These are phyloP conservation scores for Xylaria hypoxylon DNA, from an alignment of 2,329 filamentous ascomycete genomes.

Conservation along the genomic window DNA sequence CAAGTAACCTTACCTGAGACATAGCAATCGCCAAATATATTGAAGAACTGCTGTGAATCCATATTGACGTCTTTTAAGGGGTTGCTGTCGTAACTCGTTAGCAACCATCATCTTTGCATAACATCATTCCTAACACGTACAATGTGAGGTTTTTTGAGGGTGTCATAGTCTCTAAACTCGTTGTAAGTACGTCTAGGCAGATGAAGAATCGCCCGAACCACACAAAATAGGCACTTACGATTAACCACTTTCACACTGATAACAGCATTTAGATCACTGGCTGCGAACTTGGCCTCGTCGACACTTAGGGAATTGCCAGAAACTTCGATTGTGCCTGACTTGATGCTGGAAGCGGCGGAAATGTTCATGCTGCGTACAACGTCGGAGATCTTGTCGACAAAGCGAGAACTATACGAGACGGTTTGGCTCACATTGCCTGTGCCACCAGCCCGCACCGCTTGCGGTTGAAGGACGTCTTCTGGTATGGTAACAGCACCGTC, in stretches of 20 bases:
- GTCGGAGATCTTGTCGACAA: not conserved
- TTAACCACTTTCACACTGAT: too few relatives aligned
- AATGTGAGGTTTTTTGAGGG: too few relatives aligned
- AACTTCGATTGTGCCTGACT: not conserved
- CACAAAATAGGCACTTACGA: too few relatives aligned
- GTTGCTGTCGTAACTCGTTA: not conserved
- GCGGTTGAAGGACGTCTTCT: too few relatives aligned
- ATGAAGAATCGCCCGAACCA: too few relatives aligned
- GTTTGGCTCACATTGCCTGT: too few relatives aligned
- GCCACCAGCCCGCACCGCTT: too few relatives aligned
- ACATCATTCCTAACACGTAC: too few relatives aligned
- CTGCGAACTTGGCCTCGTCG: not conserved
- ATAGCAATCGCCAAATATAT: slow-evolving; percentile 1
- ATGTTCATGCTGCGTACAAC: slow-evolving; percentile 1
- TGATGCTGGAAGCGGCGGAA: not conserved
- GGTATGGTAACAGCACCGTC: not conserved
- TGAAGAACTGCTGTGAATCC: not conserved
- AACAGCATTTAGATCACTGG: too few relatives aligned
- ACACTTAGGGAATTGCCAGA: not conserved
- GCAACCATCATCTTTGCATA: not conserved
- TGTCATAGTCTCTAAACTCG: too few relatives aligned
- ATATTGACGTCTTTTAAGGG: not conserved
- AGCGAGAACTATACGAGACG: not conserved
- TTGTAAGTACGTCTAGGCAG: too few relatives aligned
- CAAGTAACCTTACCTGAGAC: not conserved